Base-by-base conservation (phyloP, 192 early-diverging fungal species). In the Pecoramyces ruminantium region DNA sequence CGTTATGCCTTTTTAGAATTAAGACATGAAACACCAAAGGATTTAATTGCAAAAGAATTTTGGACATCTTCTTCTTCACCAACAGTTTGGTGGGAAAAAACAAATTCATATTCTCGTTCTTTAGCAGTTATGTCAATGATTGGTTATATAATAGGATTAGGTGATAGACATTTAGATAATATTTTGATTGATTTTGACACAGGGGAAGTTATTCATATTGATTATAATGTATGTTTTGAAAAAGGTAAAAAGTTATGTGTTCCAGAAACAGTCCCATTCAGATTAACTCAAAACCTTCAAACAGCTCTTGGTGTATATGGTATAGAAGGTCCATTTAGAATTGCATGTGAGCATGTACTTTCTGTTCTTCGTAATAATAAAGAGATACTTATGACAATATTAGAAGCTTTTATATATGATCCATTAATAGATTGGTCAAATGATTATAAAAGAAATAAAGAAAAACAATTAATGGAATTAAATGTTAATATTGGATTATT, bases 191-290 rank as follows among this genome's bases (percentile, higher is more conserved):
- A 91, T 81, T 58, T 80, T 0, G 21, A 58, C 18, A 77, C 39
- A 6, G 92, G 91, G 0, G 86, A 86, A 17, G 82, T 94, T 51
- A 83, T 94, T 78, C 92, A 93, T 81, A 91, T 94, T 79, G 93
- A 94, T 81, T 94, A 87, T 81, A 94, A 93, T 81, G 90, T 94
- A 16, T 91, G 92, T 82, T 94, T 93, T 80, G 93, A 93, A 58
- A 91, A 90, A 42, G 93, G 93, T 9, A 34, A 81, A 2, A 82
- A 86, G 4, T 85, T 93, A 29, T 87, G 90, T 18, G 85, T 94
- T 1, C 92, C 92, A 16, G 93, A 94, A 83, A 88, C 83, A 5
- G 92, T 93, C 13, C 93, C 93, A n/a, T 94, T 93, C 82, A 84
- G 93, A n/a, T 80, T 94, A 82, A 91, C 93, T 13, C 51, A 67